Conservation (phyloP, 2,329 filamentous ascomycete genomes). For the Hypoxylon sp. region DNA sequence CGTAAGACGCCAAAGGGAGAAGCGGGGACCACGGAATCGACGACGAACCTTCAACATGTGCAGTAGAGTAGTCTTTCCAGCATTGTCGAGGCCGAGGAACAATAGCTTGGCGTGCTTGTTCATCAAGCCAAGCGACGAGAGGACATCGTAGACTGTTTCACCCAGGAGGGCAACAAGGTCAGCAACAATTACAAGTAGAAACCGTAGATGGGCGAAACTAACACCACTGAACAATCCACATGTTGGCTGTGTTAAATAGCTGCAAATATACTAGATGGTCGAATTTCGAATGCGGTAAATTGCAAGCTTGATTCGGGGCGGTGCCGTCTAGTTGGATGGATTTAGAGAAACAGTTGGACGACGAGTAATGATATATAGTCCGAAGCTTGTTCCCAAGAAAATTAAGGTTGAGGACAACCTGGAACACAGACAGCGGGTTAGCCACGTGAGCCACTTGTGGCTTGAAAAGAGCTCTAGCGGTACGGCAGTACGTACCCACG, state of each 20-base stretch:
- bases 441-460: conserved; percentile 23
- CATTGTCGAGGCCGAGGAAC: conserved; percentile 93
- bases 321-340: conserved; percentile 24
- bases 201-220: conserved; percentile 52
- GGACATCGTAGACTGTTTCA: conserved; percentile 81
- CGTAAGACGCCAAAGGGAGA: conserved; percentile 6
- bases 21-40: conserved; percentile 19
- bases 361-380: conserved; percentile 32
- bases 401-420: conserved; percentile 35
- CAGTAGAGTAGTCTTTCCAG: conserved; percentile 90
- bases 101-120: conserved; percentile 98
- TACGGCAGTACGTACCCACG: too few species aligned
- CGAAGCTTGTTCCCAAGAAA: conserved; percentile 29
- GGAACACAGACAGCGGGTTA: conserved; percentile 19
- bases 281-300: conserved; percentile 7
- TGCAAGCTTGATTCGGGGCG: conserved; percentile 18
- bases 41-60: conserved; percentile 90
- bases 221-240: conserved; percentile 99
- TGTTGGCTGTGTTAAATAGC: conserved; percentile 53
- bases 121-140: conserved; percentile 84
- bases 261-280: conserved; percentile 19
- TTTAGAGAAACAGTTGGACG: conserved; percentile 29
- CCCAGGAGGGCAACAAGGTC: conserved; percentile 33
- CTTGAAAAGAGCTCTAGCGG: too few species aligned
- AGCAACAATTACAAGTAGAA: conserved; percentile 32